Percentiles rank a stretch among this genome's conserved stretches.
Conservation (phyloP, 73 alveolate species). For the Paramecium primaurelia region DNA sequence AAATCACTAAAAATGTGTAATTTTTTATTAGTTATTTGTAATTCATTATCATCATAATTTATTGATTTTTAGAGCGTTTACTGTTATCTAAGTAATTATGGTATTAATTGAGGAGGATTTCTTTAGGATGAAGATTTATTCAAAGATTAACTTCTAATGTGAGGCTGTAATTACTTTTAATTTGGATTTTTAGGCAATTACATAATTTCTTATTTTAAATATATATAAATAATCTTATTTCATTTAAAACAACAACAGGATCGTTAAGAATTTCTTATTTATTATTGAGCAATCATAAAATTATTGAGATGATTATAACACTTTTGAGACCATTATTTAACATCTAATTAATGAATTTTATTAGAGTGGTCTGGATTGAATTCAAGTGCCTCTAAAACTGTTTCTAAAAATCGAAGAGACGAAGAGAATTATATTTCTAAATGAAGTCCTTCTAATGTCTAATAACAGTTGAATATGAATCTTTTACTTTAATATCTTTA, state of each 20-base stretch:
- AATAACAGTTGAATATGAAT: not conserved
- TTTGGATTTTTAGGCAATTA: not conserved
- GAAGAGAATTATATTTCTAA: not conserved
- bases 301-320: not conserved
- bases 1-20: not conserved
- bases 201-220: not conserved
- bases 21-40: not conserved
- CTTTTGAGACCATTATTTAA: not conserved
- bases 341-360: not conserved
- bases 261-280: not conserved
- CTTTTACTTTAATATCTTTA: slow-evolving; percentile 16
- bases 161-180: not conserved
- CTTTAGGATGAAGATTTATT: not conserved
- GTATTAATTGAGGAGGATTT: not conserved
- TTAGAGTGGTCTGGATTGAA: not conserved
- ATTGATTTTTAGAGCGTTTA: not conserved
- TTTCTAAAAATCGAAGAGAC: slow-evolving; percentile 4
- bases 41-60: not conserved
- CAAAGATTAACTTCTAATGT: not conserved
- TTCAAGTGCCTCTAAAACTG: slow-evolving; percentile 14
- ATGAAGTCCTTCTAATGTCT: slow-evolving; percentile 32
- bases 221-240: not conserved
- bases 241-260: not conserved
- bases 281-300: not conserved
- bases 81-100: not conserved